A percentile compares a stretch with the other conserved stretches of the same genome.
phyloP scores from a whole-genome alignment of 768 basidiomycete genomes.

The Tubosaeta brunneosetosa region DNA sequence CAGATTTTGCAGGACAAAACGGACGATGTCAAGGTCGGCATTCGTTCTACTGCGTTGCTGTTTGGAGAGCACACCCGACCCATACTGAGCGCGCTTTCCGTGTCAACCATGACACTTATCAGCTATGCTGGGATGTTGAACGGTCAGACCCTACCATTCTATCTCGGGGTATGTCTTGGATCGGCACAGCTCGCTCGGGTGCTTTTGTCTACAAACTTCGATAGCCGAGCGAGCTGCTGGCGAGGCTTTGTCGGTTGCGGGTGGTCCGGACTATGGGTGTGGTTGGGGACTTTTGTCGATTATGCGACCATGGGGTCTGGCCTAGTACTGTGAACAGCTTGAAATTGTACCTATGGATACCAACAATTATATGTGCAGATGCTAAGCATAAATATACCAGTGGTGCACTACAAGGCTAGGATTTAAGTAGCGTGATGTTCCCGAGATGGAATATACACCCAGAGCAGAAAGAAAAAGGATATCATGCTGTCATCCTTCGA shows the following conservation, averaged over 20 bases:
- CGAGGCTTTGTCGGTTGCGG: conserved; percentile 83
- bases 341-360: neutral
- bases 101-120: conserved; percentile 67
- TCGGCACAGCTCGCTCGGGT: conserved; percentile 75
- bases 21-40: conserved; percentile 84
- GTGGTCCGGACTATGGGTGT: conserved; percentile 83
- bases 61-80: conserved; percentile 76
- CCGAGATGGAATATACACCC: neutral
- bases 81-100: conserved; percentile 70
- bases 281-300: conserved; percentile 75
- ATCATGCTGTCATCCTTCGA: conserved; percentile 28
- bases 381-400: neutral
- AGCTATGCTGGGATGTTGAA: conserved; percentile 79
- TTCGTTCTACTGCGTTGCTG: conserved; percentile 90
- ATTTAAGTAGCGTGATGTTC: neutral
- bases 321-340: conserved; percentile 1
- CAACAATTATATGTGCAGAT: neutral
- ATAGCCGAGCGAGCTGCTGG: conserved; percentile 80
- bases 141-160: conserved; percentile 73
- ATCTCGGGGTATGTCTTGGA: conserved; percentile 68
- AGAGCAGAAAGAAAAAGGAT: neutral
- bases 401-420: neutral
- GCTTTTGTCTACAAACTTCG: conserved; percentile 68
- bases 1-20: conserved; percentile 65
- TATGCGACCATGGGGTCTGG: conserved; percentile 37